These are phyloP conservation scores for Emergomyces africanus DNA, from an alignment of 2,329 filamentous ascomycete species.

Conservation along the genomic window DNA sequence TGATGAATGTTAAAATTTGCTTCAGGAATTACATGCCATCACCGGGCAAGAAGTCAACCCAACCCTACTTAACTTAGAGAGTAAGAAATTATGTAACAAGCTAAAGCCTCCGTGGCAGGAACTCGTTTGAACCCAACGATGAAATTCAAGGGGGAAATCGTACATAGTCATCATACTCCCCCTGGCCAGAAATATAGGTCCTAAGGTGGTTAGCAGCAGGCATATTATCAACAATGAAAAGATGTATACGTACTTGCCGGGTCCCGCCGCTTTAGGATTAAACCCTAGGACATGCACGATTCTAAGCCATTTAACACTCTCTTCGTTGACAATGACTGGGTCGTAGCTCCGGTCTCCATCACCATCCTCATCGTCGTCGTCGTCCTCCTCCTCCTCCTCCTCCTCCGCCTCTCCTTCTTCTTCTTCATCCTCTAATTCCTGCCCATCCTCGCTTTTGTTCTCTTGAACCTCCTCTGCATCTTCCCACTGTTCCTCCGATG, in stretches of 20 bases:
- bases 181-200: neutral
- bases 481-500: neutral
- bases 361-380: neutral
- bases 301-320: slow-evolving; percentile 1
- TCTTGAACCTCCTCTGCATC: neutral
- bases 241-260: neutral
- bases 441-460: neutral
- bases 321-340: neutral
- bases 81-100: neutral
- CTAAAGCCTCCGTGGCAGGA: neutral
- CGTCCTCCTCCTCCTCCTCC: neutral
- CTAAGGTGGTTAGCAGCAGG: neutral
- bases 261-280: neutral
- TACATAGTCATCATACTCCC: neutral
- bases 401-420: neutral
- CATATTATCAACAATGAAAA: neutral
- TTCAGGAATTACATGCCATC: neutral
- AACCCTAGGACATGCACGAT: neutral
- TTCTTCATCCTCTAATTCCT: neutral
- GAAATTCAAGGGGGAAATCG: neutral
- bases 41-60: neutral
- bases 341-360: neutral
- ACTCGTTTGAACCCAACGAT: neutral
- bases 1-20: neutral
- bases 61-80: no score